Conservation (phyloP, 495 filamentous ascomycete species). For the Hypoxylon fuscum region DNA sequence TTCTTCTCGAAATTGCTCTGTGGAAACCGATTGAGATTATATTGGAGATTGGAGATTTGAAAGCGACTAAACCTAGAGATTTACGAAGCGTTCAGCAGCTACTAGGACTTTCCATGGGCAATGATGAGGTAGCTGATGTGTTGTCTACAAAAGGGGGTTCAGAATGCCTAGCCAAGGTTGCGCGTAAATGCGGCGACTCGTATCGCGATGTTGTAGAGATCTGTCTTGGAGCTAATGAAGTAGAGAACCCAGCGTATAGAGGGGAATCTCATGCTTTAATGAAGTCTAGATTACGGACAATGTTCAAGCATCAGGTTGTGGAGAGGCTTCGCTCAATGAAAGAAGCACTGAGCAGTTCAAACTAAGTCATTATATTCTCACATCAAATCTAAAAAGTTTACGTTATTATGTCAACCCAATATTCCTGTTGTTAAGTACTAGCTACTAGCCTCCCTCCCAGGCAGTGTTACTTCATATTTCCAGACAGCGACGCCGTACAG, state of each 20-base stretch:
- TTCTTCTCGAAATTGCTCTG: slow-evolving; percentile 61
- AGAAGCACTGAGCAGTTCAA: background rate
- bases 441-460: no score
- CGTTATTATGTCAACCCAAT: no score
- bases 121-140: background rate
- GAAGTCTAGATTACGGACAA: slow-evolving; percentile 1
- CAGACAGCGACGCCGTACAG: no score
- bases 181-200: background rate
- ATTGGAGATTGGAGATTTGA: slow-evolving; percentile 47
- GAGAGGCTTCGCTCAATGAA: slow-evolving; percentile 10
- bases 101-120: background rate
- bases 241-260: slow-evolving; percentile 10
- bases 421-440: no score
- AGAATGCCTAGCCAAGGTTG: background rate
- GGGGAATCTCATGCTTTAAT: slow-evolving; percentile 1
- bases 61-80: background rate
- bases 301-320: slow-evolving; percentile 12
- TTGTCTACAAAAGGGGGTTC: background rate
- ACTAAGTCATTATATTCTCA: no score
- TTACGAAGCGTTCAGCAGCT: background rate
- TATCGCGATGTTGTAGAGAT: slow-evolving; percentile 13
- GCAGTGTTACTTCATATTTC: no score
- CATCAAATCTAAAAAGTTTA: no score
- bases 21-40: slow-evolving; percentile 58
- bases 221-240: slow-evolving; percentile 5